These are phyloP conservation scores for Coniferiporia weirii DNA, from an alignment of 1,284 basidiomycete species.

Conservation along the genomic window DNA sequence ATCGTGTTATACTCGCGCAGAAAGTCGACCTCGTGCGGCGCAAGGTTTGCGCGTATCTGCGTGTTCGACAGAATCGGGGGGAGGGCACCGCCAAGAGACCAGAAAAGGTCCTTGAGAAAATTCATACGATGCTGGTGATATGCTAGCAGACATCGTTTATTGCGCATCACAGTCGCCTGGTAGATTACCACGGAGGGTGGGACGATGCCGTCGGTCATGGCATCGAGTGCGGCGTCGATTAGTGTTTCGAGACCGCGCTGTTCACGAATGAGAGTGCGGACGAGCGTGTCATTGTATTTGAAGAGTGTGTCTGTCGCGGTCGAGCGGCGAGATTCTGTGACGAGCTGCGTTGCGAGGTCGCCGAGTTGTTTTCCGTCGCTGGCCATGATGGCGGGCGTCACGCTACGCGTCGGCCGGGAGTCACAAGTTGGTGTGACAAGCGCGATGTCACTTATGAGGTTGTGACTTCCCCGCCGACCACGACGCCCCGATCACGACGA, in stretches of 20 bases:
- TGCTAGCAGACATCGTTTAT: slow-evolving; percentile 90
- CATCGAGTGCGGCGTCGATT: slow-evolving; percentile 40
- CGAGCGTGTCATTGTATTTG: slow-evolving; percentile 89
- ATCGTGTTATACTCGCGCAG: slow-evolving; percentile 77
- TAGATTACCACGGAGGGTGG: slow-evolving; percentile 78
- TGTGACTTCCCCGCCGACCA: neutral
- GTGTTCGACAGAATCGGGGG: slow-evolving; percentile 76
- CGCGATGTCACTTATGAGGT: neutral
- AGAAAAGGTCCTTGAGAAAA: slow-evolving; percentile 81
- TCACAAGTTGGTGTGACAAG: neutral
- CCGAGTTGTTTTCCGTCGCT: slow-evolving; percentile 46
- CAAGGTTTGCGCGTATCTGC: slow-evolving; percentile 75
- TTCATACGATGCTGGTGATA: slow-evolving; percentile 86
- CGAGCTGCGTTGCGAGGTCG: slow-evolving; percentile 84
- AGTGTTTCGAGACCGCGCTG: slow-evolving; percentile 82
- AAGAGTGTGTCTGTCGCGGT: slow-evolving; percentile 78
- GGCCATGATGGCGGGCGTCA: neutral
- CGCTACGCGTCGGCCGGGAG: neutral
- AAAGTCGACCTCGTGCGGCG: slow-evolving; percentile 90
- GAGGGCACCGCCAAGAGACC: slow-evolving; percentile 89
- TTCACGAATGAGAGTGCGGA: slow-evolving; percentile 84
- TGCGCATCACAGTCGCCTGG: slow-evolving; percentile 83
- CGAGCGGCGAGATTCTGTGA: slow-evolving; percentile 81
- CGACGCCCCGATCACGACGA: slow-evolving; percentile 2
- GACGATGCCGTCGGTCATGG: slow-evolving; percentile 35